Conservation (phyloP, 495 filamentous ascomycete species). For the Tricharina praecox region DNA sequence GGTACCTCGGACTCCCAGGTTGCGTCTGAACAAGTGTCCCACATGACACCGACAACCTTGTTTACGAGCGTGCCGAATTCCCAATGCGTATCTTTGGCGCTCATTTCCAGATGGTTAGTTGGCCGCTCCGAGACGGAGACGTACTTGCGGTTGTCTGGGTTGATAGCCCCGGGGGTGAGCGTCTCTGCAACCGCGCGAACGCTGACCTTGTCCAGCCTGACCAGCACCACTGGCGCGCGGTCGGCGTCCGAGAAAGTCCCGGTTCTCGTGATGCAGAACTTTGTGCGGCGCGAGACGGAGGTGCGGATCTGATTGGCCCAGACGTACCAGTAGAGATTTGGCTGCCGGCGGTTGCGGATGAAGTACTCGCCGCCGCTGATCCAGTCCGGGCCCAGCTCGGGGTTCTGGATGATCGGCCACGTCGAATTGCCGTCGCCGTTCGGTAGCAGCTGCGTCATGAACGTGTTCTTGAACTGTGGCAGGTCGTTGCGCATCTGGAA, state of each 20-base stretch:
- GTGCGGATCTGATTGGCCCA: neutral
- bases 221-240: neutral
- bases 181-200: neutral
- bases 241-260: neutral
- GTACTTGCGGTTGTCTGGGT: too few relatives aligned
- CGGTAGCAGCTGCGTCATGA: conserved; percentile 3
- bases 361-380: conserved; percentile 4
- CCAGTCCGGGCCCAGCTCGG: conserved; percentile 5
- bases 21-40: neutral
- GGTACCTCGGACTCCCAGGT: too few relatives aligned
- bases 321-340: conserved; percentile 8
- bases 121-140: neutral
- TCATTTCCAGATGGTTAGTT: neutral
- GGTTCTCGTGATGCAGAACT: conserved; percentile 6
- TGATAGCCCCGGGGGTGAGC: neutral
- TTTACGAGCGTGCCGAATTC: conserved; percentile 3
- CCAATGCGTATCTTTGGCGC: neutral
- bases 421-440: neutral
- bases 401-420: conserved; percentile 6
- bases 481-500: neutral
- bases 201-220: conserved; percentile 2
- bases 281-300: conserved; percentile 3
- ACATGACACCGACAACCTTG: neutral
- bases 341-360: conserved; percentile 14
- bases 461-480: neutral